Evolutionary conservation across 192 early-diverging fungal species (phyloP), one percentile per base, ranked within the genome.

Genomic region (Umbelopsis isabellina): DNA sequence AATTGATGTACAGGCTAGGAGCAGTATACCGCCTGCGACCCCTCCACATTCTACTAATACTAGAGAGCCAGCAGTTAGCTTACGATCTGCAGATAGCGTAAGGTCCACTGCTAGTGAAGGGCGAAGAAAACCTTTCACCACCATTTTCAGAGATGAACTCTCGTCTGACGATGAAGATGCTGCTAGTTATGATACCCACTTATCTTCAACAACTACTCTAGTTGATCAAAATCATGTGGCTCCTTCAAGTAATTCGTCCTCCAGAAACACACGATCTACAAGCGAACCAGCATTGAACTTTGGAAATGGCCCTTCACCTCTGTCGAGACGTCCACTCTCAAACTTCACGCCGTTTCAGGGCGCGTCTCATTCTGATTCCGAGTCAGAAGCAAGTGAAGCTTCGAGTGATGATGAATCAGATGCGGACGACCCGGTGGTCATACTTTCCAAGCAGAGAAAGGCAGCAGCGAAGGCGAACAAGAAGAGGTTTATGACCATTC

Each of bases 401-500:
- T 66, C 46, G 0, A 30, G 45, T 22, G 41, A 46, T 2, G 65
- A 66, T 16, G 65, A 66, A 18, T 66, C 65, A 6, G 65, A 66
- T 30, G 65, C 65, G 0, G 65, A 66, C 13, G 65, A 66, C 15
- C 65, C 65, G 3, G 41, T 66, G 13, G 46, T 66, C 11, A 66
- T 66, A 46, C 45, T 66, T 8, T 46, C 65, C 8, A 46, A 44
- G 23, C 41, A 66, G 18, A 66, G 45, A 33, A 46, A 20, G 45
- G 45, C 21, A 9, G 46, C 45, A 3, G 55, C 55, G 2, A 61
- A 35, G 30, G 25, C 23, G 5, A 61, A 61, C 25, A 22, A 61
- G 55, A 61, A 61, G 25, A 61, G 55, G 27, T 61, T 61, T 7
- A 61, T 61, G 55, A 61, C 55, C 12, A 61, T 61, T 61, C 55